Percentiles rank a stretch among this genome's conserved stretches.
Conservation (phyloP, 2,329 filamentous ascomycete genomes). For the Aspergillus brasiliensis region DNA sequence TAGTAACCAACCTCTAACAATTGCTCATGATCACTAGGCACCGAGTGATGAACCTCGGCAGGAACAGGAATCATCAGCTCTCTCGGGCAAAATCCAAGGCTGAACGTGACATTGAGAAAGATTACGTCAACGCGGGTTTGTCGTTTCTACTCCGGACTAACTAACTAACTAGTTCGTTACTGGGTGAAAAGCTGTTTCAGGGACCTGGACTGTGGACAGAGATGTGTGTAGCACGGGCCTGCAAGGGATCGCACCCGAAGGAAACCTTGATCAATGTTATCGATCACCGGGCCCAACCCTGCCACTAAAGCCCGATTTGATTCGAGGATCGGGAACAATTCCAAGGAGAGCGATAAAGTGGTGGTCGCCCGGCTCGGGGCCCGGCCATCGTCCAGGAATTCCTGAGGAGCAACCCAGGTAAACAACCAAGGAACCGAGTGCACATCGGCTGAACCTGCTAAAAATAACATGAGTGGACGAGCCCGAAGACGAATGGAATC, state of each 20-base stretch:
- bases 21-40: too few relatives aligned
- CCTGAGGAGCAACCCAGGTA: neutral
- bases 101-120: neutral
- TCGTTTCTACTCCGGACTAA: neutral
- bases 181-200: neutral
- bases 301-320: constrained; percentile 5
- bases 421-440: constrained; percentile 2
- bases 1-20: too few relatives aligned
- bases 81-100: too few relatives aligned
- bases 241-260: neutral
- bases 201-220: neutral
- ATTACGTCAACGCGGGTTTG: neutral
- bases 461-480: constrained; percentile 15
- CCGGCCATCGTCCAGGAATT: neutral
- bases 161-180: neutral
- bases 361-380: neutral
- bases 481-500: neutral
- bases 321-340: constrained; percentile 9
- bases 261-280: constrained; percentile 6
- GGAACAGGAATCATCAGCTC: too few relatives aligned
- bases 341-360: neutral
- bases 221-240: neutral
- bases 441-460: constrained; percentile 12
- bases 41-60: too few relatives aligned
- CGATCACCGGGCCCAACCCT: constrained; percentile 8